Percentiles rank a stretch among this genome's conserved stretches.
Conservation (phyloP, 305 asterid genomes). For the Striga hermonthica region DNA sequence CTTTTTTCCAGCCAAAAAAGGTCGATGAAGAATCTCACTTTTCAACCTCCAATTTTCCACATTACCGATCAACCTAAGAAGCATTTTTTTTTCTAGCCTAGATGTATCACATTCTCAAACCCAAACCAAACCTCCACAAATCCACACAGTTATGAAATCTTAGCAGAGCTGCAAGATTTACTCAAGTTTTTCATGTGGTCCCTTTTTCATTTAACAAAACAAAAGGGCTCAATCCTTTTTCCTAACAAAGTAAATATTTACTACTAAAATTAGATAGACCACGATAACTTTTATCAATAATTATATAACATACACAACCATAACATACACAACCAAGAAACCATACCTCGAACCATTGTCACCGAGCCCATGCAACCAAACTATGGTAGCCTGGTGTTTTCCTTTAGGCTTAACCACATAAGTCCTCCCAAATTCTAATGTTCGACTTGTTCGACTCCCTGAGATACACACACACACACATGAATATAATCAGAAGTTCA, state of each 20-base stretch:
- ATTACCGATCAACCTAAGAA: background rate
- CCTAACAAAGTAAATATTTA: no score
- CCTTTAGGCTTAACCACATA: slow-evolving; percentile 98
- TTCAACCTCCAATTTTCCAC: slow-evolving; percentile 6
- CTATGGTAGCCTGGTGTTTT: slow-evolving; percentile 92
- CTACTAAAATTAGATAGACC: background rate
- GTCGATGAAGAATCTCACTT: slow-evolving; percentile 11
- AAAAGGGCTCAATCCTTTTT: no score
- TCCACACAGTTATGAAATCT: background rate
- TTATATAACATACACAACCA: no score
- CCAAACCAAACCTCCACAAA: slow-evolving; percentile 1
- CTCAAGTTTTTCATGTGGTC: no score
- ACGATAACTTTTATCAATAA: no score
- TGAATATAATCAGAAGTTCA: background rate
- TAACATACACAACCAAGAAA: background rate
- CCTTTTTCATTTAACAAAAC: no score
- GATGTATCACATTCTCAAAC: slow-evolving; percentile 18
- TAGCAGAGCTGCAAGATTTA: no score
- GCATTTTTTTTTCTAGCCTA: slow-evolving; percentile 15
- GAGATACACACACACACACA: slow-evolving; percentile 26
- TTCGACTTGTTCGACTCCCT: slow-evolving; percentile 75
- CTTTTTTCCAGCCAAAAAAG: slow-evolving; percentile 23
- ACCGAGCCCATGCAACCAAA: slow-evolving; percentile 99
- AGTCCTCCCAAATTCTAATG: slow-evolving; percentile 88
- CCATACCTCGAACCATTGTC: slow-evolving; percentile 96